Evolutionary conservation across 176 grass and related monocot species (phyloP).

Genomic region (Avena atlantica): DNA sequence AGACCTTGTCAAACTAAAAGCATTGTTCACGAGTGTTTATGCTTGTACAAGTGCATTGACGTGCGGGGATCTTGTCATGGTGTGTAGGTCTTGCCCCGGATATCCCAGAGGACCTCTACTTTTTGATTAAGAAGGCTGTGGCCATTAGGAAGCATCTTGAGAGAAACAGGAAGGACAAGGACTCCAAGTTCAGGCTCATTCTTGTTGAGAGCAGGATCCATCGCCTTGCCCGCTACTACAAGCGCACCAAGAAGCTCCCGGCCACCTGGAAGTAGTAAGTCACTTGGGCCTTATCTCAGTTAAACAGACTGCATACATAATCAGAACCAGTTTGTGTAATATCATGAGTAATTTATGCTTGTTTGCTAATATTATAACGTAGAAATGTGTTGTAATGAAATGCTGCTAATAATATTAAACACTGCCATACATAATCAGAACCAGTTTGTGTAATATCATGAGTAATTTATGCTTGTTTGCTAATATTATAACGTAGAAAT

Average conservation of each 20-base stretch:
- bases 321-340: no score
- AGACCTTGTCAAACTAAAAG: not conserved
- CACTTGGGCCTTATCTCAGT: not conserved
- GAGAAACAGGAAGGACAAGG: constrained; percentile 98
- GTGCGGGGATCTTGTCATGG: not conserved
- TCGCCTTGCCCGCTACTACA: constrained; percentile 94
- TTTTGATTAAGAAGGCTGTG: constrained; percentile 90
- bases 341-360: not conserved
- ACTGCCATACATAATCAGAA: not conserved
- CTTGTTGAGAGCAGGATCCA: constrained; percentile 97
- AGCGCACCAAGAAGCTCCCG: constrained; percentile 95
- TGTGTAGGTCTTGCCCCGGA: constrained; percentile 67
- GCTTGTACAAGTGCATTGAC: not conserved
- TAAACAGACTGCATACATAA: not conserved
- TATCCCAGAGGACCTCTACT: constrained; percentile 90
- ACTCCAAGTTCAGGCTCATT: constrained; percentile 89
- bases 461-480: not conserved
- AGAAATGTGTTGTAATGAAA: not conserved
- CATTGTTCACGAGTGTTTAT: not conserved
- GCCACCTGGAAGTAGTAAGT: constrained; percentile 97
- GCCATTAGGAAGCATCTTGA: constrained; percentile 94
- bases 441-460: not conserved
- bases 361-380: not conserved
- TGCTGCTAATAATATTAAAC: not conserved
- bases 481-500: not conserved